Conservation (phyloP, 495 filamentous ascomycete species). For the Talaromyces wortmannii region DNA sequence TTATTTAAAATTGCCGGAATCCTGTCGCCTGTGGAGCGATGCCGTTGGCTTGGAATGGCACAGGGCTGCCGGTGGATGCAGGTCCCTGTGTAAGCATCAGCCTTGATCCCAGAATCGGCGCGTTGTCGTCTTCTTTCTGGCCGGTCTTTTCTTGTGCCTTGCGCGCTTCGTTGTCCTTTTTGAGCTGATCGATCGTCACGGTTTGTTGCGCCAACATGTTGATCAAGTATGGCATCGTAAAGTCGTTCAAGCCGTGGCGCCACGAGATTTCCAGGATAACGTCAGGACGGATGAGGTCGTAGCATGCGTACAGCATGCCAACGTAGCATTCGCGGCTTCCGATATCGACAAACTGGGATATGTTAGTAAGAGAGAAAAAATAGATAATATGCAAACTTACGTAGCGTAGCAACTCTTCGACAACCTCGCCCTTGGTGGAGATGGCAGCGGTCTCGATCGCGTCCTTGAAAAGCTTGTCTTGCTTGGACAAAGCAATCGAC, state of each 20-base stretch:
- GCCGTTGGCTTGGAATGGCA: conserved; percentile 70
- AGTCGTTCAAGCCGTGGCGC: conserved; percentile 91
- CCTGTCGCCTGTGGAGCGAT: conserved; percentile 77
- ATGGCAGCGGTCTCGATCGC: conserved; percentile 99
- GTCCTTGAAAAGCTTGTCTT: conserved; percentile 99
- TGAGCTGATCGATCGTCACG: conserved; percentile 72
- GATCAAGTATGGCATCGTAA: conserved; percentile 99
- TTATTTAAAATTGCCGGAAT: conserved; percentile 50
- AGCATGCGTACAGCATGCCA: conserved; percentile 97
- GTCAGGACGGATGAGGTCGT: conserved; percentile 90
- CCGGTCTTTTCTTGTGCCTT: conserved; percentile 82
- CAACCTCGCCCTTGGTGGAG: conserved; percentile 81
- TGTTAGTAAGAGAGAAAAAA: conserved; percentile 21
- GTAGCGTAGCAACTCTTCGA: conserved; percentile 92
- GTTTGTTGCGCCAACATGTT: conserved; percentile 91
- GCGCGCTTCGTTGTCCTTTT: conserved; percentile 96
- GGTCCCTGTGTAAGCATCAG: conserved; percentile 98
- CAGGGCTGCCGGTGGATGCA: conserved; percentile 46
- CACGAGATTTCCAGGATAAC: conserved; percentile 94
- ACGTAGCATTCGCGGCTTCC: conserved; percentile 99
- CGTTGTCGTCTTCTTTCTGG: conserved; percentile 83
- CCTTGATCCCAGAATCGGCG: conserved; percentile 87
- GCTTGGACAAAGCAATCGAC: conserved; percentile 97
- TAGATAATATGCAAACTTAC: conserved; percentile 52
- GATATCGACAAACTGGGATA: conserved; percentile 87